A percentile compares a stretch with the other conserved stretches of the same genome.
phyloP scores from a whole-genome alignment of 495 filamentous ascomycete genomes.

The Lophiostoma macrostomum region DNA sequence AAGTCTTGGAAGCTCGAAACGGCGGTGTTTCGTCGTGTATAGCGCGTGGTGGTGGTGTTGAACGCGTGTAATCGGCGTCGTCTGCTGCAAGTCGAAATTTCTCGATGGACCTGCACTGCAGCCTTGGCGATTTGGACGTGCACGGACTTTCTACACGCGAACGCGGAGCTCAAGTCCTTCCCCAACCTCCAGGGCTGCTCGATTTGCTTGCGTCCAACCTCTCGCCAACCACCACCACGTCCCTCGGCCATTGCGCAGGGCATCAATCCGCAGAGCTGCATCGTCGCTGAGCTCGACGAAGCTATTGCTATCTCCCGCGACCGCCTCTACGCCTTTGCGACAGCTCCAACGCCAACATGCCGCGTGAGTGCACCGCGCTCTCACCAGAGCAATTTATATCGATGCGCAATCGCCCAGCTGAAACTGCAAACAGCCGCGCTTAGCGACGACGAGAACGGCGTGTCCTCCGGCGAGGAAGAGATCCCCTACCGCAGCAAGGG shows the following conservation, averaged over 20 bases:
- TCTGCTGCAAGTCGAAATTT: slow-evolving; percentile 14
- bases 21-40: no score
- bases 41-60: slow-evolving; percentile 3
- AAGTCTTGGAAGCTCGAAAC: no score
- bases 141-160: no score
- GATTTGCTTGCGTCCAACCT: not conserved
- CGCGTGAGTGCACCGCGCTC: slow-evolving; percentile 27
- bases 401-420: slow-evolving; percentile 4
- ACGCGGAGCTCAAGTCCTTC: slow-evolving; percentile 12
- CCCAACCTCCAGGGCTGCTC: slow-evolving; percentile 1
- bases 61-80: slow-evolving; percentile 10
- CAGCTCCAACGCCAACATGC: slow-evolving; percentile 21
- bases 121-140: no score
- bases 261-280: not conserved
- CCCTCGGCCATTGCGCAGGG: not conserved
- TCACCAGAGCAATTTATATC: not conserved
- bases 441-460: slow-evolving; percentile 37
- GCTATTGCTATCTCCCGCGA: not conserved
- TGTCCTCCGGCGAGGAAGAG: slow-evolving; percentile 28
- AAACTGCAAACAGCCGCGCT: slow-evolving; percentile 33
- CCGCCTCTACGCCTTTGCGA: not conserved
- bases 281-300: not conserved
- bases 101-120: slow-evolving; percentile 2
- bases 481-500: slow-evolving; percentile 22
- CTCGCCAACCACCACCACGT: not conserved